Base-by-base conservation (phyloP, 768 basidiomycete genomes). In the Dioszegia crocea region DNA sequence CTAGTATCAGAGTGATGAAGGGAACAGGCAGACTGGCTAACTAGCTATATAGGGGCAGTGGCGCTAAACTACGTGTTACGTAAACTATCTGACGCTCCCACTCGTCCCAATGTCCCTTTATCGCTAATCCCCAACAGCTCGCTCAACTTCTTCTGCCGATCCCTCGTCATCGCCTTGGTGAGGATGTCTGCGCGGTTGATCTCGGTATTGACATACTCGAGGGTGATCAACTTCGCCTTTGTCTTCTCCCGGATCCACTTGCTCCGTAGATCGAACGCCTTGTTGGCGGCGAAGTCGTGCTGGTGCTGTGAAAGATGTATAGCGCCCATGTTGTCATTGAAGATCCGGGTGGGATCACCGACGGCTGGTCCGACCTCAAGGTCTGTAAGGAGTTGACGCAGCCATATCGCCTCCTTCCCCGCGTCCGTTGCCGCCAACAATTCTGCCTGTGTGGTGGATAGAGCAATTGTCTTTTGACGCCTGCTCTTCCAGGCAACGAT, bases 281-380 rank as follows among this genome's bases (percentile, higher is more conserved):
- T 55, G 53, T 55, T 55, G 17, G 10, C 9, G 17, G 10, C 9
- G 41, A 46, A 46, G 23, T 27, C 55, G 55, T 56, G 55, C 24
- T 56, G 55, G 55, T 56, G 55, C 36, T 56, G 46, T n/a, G 43
- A 41, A 11, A 56, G 45, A 8, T 56, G 55, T 16, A 56, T 56
- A 6, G 55, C 55, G 8, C 55, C 55, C 14, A 16, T 56, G 44
- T 56, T 56, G 44, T 58, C 45, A 27, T 51, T 51, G n/a, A 11
- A 21, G 19, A 51, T 51, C 10, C 19, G 33, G 33, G 14, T 14
- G 6, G 33, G 33, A 6, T 33, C 23, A 8, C 12, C 29, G 9
- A 8, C 16, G 8, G 41, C 41, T 19, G 21, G 41, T 17, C 41
- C 41, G 5, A 43, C 6, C 21, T 23, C 41, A 8, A 43, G 12